Conservation (phyloP, 1,284 basidiomycete species). For the Agaricales sp. region DNA sequence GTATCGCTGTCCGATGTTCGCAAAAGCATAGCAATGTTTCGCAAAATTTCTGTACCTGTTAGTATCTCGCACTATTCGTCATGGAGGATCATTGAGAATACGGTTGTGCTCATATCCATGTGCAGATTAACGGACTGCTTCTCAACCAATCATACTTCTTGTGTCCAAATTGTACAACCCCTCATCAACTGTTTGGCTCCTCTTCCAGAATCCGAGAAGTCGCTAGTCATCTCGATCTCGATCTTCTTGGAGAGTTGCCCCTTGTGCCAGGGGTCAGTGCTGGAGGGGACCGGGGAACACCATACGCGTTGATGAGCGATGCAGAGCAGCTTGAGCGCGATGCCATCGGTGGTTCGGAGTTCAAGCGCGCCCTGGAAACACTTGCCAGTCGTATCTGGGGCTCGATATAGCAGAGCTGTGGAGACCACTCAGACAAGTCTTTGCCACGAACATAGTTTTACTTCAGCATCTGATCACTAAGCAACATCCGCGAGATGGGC, state of each 20-base stretch:
- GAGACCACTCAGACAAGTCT: too few species aligned
- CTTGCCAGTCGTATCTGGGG: too few species aligned
- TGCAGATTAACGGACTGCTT: constrained; percentile 78
- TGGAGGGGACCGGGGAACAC: constrained; percentile 67
- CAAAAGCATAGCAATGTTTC: constrained; percentile 91
- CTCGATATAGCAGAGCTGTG: too few species aligned
- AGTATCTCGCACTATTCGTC: constrained; percentile 14
- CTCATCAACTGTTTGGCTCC: constrained; percentile 76
- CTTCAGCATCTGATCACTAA: too few species aligned
- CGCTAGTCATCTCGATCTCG: constrained; percentile 49
- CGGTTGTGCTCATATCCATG: background rate
- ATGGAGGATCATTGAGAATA: background rate
- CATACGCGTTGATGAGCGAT: constrained; percentile 35
- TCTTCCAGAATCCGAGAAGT: constrained; percentile 56
- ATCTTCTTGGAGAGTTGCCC: constrained; percentile 79
- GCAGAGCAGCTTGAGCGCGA: too few species aligned
- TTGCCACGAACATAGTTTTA: too few species aligned
- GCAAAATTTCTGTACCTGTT: constrained; percentile 84
- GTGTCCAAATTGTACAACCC: constrained; percentile 66
- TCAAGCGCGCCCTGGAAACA: too few species aligned
- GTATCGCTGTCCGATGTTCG: constrained; percentile 88
- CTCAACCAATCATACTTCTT: constrained; percentile 89
- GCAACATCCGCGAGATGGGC: too few species aligned
- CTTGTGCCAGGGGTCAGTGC: constrained; percentile 70
- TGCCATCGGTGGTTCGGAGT: too few species aligned